Percentiles rank a stretch among this genome's conserved stretches.
phyloP scores from a whole-genome alignment of 805 yeast genomes.

The Kregervanrija fluxuum region DNA sequence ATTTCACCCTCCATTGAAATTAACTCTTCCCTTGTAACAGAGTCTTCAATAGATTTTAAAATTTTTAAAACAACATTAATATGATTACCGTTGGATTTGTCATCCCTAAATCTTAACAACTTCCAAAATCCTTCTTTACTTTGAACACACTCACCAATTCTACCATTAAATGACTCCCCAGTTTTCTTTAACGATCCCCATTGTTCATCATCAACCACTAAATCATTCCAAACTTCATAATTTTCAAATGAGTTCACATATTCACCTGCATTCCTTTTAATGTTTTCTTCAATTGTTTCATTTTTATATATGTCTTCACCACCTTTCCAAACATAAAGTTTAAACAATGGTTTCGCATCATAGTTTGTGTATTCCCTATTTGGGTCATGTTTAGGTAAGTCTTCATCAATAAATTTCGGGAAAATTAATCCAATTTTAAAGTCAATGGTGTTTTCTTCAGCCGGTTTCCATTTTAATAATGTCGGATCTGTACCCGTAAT shows the following conservation, averaged over 20 bases:
- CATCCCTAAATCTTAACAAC: conserved; percentile 85
- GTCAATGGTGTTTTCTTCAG: conserved; percentile 90
- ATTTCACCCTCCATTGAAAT: conserved; percentile 50
- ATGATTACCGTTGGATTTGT: conserved; percentile 84
- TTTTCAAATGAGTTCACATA: conserved; percentile 28
- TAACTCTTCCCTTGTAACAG: conserved; percentile 75
- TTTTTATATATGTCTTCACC: conserved; percentile 24
- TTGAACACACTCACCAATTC: conserved; percentile 80
- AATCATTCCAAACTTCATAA: conserved; percentile 60
- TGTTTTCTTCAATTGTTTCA: conserved; percentile 32
- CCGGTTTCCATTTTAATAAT: conserved; percentile 93
- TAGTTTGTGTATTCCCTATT: conserved; percentile 71
- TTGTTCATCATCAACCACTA: conserved; percentile 59
- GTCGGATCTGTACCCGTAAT: conserved; percentile 82
- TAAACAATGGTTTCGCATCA: conserved; percentile 67
- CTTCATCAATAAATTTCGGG: conserved; percentile 51
- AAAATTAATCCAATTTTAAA: conserved; percentile 65
- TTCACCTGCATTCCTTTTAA: conserved; percentile 25
- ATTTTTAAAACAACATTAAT: conserved; percentile 74
- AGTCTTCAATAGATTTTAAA: conserved; percentile 75
- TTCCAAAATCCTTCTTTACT: conserved; percentile 70
- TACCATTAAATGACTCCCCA: conserved; percentile 78
- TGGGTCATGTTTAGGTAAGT: conserved; percentile 58
- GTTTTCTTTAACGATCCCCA: conserved; percentile 70
- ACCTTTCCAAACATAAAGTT: conserved; percentile 76